A percentile compares a stretch with the other conserved stretches of the same genome.
Evolutionary conservation across 73 alveolate species (phyloP).

Genomic region (Uronychia setigera): DNA sequence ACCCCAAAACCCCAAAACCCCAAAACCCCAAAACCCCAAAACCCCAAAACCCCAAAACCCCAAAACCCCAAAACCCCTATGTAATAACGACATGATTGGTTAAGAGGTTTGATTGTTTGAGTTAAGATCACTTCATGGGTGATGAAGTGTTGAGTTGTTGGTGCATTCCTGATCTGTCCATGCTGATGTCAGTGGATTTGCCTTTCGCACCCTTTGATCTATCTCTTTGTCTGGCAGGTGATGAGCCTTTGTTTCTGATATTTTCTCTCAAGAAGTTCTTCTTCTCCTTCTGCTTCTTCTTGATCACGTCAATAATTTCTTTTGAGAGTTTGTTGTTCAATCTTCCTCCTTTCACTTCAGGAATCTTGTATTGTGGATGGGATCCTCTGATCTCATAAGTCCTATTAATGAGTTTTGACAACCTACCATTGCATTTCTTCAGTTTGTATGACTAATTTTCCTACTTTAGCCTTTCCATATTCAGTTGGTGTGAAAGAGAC

Average conservation of each 20-base stretch:
- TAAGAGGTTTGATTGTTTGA: too few species aligned
- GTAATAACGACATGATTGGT: too few species aligned
- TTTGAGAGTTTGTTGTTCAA: conserved; percentile 67
- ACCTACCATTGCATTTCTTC: conserved; percentile 96
- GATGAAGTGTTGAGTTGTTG: background rate
- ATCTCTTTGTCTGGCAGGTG: background rate
- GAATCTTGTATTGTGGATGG: conserved; percentile 98
- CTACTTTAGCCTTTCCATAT: conserved; percentile 96
- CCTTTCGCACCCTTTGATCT: background rate
- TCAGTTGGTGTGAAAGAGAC: conserved; percentile 97
- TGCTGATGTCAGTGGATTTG: background rate
- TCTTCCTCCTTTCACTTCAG: conserved; percentile 89
- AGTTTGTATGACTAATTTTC: conserved; percentile 92
- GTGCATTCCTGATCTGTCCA: background rate
- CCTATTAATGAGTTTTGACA: background rate
- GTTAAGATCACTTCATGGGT: too few species aligned
- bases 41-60: too few species aligned
- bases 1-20: too few species aligned
- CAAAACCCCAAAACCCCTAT: too few species aligned
- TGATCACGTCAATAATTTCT: conserved; percentile 44
- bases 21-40: too few species aligned
- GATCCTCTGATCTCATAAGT: conserved; percentile 95
- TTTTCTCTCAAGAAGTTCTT: conserved; percentile 71
- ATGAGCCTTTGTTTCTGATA: background rate
- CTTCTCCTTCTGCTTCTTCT: conserved; percentile 55